Evolutionary conservation across 768 basidiomycete genomes (phyloP), one percentile per base, ranked within the genome.

Genomic region (Termitomyces heimii): DNA sequence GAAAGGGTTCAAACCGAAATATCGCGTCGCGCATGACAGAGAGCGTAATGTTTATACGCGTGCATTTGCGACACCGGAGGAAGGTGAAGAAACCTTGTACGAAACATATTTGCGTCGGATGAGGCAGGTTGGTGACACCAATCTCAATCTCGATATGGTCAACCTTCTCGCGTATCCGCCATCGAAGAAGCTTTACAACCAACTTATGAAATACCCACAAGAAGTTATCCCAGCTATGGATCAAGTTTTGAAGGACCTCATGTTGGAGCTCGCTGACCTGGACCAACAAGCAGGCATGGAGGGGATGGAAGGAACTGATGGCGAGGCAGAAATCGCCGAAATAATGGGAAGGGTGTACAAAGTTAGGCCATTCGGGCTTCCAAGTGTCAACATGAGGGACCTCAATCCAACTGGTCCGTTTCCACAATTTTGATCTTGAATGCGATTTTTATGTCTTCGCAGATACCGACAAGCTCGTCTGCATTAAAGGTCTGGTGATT

Each of bases 391-490:
- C 68, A 98, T 99, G 95, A 82, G 97, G 55, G 89, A 90, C 48
- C 78, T 99, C 54, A 98, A 98, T 68, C 97, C 97, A 5, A 86
- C 81, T 57, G 96, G 96, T 93, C 62, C 58, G 76, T 67, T 43
- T 20, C 44, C 42, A 35, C 10, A 13, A 44, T n/a, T 35, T 42
- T 29, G 56, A 12, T 51, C 20, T 43, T 53, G 40, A 10, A 46
- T 49, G 16, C 22, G 22, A 35, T 34, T 39, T 46, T 26, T 45
- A 12, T 54, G 13, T 34, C 26, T 55, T 46, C 55, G 34, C 60
- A 98, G 97, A 99, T 67, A 99, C 97, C 64, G 97, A 99, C 80
- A 97, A 98, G 71, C 85, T 99, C 20, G 90, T 97, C 20, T 88
- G 84, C 56, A 89, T 99, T 75, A 97, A 96, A 70, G 97, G 97